Percentiles rank a stretch among this genome's conserved stretches.
Evolutionary conservation across 2,329 filamentous ascomycete species (phyloP).

Genomic region (Sclerotinia minor): DNA sequence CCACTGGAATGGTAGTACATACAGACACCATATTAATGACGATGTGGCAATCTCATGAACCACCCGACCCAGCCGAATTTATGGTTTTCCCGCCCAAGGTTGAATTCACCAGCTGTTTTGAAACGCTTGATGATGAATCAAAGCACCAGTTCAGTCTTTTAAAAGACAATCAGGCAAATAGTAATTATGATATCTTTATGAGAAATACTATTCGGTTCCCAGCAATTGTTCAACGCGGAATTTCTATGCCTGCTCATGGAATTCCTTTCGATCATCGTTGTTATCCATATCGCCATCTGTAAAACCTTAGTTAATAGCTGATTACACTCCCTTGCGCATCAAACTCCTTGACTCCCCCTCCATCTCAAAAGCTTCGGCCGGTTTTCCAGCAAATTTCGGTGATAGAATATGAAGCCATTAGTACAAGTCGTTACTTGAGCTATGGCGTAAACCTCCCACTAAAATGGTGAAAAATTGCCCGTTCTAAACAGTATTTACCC

Average conservation of each 20-base stretch:
- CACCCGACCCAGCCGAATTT: neutral
- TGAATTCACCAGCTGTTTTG: no score
- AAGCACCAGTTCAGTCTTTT: no score
- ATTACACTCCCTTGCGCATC: neutral
- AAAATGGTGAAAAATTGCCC: neutral
- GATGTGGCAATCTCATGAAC: neutral
- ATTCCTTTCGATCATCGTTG: neutral
- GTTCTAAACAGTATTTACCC: neutral
- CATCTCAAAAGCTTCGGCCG: neutral
- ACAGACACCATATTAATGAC: neutral
- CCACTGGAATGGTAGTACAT: neutral
- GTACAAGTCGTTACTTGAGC: neutral
- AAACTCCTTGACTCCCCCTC: neutral
- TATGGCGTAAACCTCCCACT: neutral
- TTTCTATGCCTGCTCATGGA: neutral
- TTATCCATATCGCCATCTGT: neutral
- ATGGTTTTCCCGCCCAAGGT: neutral
- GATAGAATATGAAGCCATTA: rapidly evolving
- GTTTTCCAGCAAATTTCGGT: neutral
- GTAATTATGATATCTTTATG: neutral
- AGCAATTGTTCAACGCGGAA: neutral
- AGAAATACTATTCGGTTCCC: neutral
- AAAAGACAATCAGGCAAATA: neutral
- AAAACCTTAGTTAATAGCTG: neutral
- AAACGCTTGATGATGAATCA: no score